Conservation (phyloP, 352 stramenopile species). For the Aphanomyces cochlioides region DNA sequence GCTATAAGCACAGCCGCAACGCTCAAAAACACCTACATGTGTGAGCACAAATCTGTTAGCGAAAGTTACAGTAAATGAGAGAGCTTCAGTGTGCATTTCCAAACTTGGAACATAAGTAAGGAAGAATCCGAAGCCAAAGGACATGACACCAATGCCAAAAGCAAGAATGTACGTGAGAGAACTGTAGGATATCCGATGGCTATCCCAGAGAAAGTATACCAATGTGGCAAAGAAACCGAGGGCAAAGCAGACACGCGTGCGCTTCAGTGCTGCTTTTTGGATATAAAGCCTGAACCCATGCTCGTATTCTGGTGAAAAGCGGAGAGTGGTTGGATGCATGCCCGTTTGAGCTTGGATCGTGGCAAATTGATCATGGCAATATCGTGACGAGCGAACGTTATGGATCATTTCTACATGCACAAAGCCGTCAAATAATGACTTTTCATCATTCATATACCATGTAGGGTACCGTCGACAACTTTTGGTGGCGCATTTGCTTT, state of each 20-base stretch:
- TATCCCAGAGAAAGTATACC: conserved; percentile 26
- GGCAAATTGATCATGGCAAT: conserved; percentile 28
- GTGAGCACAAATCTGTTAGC: not conserved
- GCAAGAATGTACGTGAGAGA: not conserved
- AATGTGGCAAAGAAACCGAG: conserved; percentile 21
- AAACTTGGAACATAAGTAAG: conserved; percentile 35
- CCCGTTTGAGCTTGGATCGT: conserved; percentile 27
- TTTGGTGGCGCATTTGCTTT: conserved; percentile 57
- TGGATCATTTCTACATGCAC: conserved; percentile 23
- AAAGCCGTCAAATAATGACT: not conserved
- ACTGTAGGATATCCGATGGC: not conserved
- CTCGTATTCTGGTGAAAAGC: conserved; percentile 28
- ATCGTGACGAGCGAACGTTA: conserved; percentile 13
- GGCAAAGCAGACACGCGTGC: conserved; percentile 21
- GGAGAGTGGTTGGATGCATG: conserved; percentile 24
- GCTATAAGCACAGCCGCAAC: conserved; percentile 14
- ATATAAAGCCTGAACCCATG: conserved; percentile 21
- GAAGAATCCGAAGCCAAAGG: conserved; percentile 25
- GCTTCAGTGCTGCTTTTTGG: conserved; percentile 2
- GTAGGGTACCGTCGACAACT: conserved; percentile 41
- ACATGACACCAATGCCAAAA: conserved; percentile 33
- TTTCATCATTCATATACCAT: not conserved
- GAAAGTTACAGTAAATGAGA: conserved; percentile 32
- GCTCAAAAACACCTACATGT: conserved; percentile 29
- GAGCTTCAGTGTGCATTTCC: conserved; percentile 27